Conservation (phyloP, 2,329 filamentous ascomycete genomes). For the Aspergillus udagawae region DNA sequence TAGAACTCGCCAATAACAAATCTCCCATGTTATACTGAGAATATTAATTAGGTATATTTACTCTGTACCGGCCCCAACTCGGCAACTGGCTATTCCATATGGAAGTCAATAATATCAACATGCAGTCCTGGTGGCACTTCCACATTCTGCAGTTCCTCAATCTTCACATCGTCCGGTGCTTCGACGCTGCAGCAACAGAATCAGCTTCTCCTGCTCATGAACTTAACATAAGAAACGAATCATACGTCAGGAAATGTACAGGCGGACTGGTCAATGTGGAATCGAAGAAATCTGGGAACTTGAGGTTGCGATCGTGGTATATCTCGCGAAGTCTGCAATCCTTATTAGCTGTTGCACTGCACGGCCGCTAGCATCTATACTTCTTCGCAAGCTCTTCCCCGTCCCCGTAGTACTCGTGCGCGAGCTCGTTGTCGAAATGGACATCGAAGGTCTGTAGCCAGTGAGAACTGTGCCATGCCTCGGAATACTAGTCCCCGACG, state of each 20-base stretch:
- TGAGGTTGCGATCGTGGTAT: constrained; percentile 12
- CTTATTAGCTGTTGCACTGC: not conserved
- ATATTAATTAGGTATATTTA: not conserved
- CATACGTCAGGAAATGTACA: constrained; percentile 18
- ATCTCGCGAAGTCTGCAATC: constrained; percentile 2
- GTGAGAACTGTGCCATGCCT: not conserved
- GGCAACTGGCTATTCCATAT: not conserved
- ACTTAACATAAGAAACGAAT: not conserved
- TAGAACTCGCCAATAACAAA: too few relatives aligned
- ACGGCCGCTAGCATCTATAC: constrained; percentile 1
- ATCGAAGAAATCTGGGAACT: constrained; percentile 15
- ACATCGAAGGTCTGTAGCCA: constrained; percentile 14
- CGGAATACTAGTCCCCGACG: too few relatives aligned
- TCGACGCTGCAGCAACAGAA: constrained; percentile 5
- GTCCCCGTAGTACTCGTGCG: constrained; percentile 15
- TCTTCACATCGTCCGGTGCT: constrained; percentile 10
- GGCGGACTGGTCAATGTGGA: constrained; percentile 17
- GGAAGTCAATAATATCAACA: constrained; percentile 10
- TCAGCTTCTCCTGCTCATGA: not conserved
- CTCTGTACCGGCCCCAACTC: too few relatives aligned
- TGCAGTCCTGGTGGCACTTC: constrained; percentile 11
- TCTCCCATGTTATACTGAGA: too few relatives aligned
- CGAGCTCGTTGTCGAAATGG: constrained; percentile 16
- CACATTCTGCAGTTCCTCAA: constrained; percentile 6
- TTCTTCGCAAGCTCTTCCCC: constrained; percentile 7